A percentile compares a stretch with the other conserved stretches of the same genome.
phyloP scores from a whole-genome alignment of 805 yeast genomes.

The Kodamaea sagamina region DNA sequence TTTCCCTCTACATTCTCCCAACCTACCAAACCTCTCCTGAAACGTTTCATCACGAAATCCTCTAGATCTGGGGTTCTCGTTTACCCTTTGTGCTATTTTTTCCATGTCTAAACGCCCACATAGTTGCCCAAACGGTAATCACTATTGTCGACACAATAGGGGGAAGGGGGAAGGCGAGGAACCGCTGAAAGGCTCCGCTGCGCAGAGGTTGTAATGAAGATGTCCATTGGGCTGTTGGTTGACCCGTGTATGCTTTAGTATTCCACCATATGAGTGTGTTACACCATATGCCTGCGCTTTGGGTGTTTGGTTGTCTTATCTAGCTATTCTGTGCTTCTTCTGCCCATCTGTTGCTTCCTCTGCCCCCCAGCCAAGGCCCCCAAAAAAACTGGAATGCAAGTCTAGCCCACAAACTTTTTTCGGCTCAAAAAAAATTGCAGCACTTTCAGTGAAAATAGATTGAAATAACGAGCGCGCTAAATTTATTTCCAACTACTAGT shows the following conservation, averaged over 20 bases:
- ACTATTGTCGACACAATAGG: slow-evolving; percentile 1
- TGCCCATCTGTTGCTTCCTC: background rate
- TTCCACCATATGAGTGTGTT: too few relatives aligned
- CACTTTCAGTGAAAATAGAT: background rate
- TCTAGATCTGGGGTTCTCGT: slow-evolving; percentile 6
- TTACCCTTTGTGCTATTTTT: slow-evolving; percentile 1
- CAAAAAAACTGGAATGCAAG: background rate
- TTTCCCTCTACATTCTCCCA: background rate
- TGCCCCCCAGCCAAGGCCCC: background rate
- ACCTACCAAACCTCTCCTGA: background rate
- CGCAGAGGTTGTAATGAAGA: too few relatives aligned
- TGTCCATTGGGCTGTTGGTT: too few relatives aligned
- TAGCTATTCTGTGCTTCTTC: too few relatives aligned
- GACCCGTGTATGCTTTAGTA: too few relatives aligned
- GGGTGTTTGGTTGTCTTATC: background rate
- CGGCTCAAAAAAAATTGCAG: background rate
- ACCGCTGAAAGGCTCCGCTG: background rate
- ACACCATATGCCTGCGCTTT: too few relatives aligned
- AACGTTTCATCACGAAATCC: slow-evolving; percentile 7
- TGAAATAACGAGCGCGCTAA: background rate
- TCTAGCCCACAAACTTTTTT: background rate
- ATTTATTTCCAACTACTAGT: background rate
- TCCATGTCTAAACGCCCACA: slow-evolving; percentile 5
- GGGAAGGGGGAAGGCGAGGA: slow-evolving; percentile 5
- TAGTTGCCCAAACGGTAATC: slow-evolving; percentile 4